A percentile compares a stretch with the other conserved stretches of the same genome.
phyloP scores from a whole-genome alignment of 176 grass and related monocot genomes.

The Carex cristatella region DNA sequence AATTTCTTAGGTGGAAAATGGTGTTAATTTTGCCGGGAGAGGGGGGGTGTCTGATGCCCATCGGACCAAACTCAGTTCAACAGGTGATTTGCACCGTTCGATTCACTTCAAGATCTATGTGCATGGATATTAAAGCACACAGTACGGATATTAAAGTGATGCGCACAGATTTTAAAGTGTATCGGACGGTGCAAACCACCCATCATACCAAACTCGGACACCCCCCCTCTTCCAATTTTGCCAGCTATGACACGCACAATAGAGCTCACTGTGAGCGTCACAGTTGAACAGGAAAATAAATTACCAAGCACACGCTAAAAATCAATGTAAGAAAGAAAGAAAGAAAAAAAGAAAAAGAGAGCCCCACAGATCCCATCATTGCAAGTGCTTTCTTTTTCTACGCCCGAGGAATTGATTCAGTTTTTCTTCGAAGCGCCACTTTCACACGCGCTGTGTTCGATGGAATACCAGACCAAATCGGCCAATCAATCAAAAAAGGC shows the following conservation, averaged over 20 bases:
- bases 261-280: neutral
- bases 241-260: neutral
- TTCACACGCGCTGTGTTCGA: neutral
- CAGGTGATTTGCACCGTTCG: too few relatives aligned
- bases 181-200: too few relatives aligned
- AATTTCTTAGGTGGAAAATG: too few relatives aligned
- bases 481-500: neutral
- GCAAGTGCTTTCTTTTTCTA: conserved; percentile 11
- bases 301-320: neutral
- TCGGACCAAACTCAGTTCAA: too few relatives aligned
- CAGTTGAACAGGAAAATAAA: neutral
- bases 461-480: neutral
- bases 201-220: too few relatives aligned
- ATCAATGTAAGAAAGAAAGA: neutral
- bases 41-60: too few relatives aligned
- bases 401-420: conserved; percentile 13
- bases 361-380: conserved; percentile 16
- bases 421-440: neutral
- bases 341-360: neutral
- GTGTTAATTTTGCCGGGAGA: too few relatives aligned
- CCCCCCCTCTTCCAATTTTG: neutral
- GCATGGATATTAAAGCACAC: too few relatives aligned
- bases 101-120: too few relatives aligned
- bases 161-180: too few relatives aligned
- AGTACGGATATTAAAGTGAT: too few relatives aligned